Conservation (phyloP, 805 yeast genomes). For the Candida succiphila region DNA sequence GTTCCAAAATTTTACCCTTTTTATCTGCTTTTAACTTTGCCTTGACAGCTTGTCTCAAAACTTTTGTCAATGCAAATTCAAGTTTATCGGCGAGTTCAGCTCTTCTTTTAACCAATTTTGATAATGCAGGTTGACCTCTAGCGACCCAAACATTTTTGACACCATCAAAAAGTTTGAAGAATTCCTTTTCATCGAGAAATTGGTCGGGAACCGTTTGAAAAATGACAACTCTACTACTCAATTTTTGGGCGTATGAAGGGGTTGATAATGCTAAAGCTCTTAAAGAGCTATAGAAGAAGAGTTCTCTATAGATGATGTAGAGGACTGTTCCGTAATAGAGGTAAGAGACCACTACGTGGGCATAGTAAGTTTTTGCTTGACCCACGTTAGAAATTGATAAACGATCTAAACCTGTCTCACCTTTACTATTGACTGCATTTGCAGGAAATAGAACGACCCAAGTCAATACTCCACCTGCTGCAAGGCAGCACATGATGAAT, state of each 20-base stretch:
- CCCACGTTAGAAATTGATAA: slow-evolving; percentile 71
- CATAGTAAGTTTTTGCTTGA: slow-evolving; percentile 56
- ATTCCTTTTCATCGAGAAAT: slow-evolving; percentile 60
- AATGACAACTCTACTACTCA: slow-evolving; percentile 73
- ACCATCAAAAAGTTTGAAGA: slow-evolving; percentile 70
- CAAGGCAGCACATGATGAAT: slow-evolving; percentile 40
- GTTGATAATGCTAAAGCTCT: slow-evolving; percentile 72
- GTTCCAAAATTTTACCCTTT: slow-evolving; percentile 40
- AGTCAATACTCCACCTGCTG: slow-evolving; percentile 45
- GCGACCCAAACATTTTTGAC: slow-evolving; percentile 77
- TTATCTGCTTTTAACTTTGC: slow-evolving; percentile 54
- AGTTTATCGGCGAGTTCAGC: slow-evolving; percentile 46
- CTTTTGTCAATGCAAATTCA: slow-evolving; percentile 54
- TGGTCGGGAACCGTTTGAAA: slow-evolving; percentile 78
- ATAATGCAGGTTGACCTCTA: slow-evolving; percentile 48
- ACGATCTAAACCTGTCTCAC: slow-evolving; percentile 59
- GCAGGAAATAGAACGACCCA: slow-evolving; percentile 75
- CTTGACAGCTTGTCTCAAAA: slow-evolving; percentile 56
- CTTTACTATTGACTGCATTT: slow-evolving; percentile 61
- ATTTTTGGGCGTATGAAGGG: slow-evolving; percentile 65
- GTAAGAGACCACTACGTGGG: slow-evolving; percentile 81
- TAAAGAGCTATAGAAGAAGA: slow-evolving; percentile 65
- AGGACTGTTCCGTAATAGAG: slow-evolving; percentile 59
- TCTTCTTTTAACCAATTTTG: slow-evolving; percentile 47
- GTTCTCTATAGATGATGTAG: slow-evolving; percentile 74